Evolutionary conservation across 352 stramenopile genomes (phyloP).

Genomic region (Phytopythium mirpurense): DNA sequence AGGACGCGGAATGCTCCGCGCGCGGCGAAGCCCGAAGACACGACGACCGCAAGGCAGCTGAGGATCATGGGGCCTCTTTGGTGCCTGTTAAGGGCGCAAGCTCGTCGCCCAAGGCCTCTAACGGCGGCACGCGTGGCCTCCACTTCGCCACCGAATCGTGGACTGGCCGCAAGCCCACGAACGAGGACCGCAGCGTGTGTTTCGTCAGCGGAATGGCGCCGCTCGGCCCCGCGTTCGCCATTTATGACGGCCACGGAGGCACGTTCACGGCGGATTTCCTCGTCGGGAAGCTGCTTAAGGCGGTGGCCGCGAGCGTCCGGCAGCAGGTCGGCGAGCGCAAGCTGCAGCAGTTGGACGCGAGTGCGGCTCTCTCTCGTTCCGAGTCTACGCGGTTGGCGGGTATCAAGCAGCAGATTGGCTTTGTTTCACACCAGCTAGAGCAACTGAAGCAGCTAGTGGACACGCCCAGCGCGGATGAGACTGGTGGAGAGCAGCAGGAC

Average conservation of each 20-base stretch:
- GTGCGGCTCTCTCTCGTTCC: conserved; percentile 10
- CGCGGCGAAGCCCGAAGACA: not conserved
- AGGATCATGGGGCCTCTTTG: not conserved
- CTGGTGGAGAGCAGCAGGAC: conserved; percentile 1
- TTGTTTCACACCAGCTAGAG: conserved; percentile 24
- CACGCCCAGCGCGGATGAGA: not conserved
- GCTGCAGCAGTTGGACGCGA: conserved; percentile 12
- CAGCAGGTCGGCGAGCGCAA: conserved; percentile 22
- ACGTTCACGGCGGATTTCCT: conserved; percentile 46
- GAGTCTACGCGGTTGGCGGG: conserved; percentile 24
- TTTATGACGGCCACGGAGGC: conserved; percentile 62
- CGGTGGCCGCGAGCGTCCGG: conserved; percentile 17
- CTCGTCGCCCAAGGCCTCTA: not conserved
- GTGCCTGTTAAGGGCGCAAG: not conserved
- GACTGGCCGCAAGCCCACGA: conserved; percentile 44
- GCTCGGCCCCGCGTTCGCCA: conserved; percentile 36
- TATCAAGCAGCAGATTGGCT: conserved; percentile 20
- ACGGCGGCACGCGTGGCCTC: conserved; percentile 7
- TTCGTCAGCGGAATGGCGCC: conserved; percentile 23
- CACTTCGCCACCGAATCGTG: conserved; percentile 49
- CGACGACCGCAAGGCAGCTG: not conserved
- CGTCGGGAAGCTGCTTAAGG: conserved; percentile 34
- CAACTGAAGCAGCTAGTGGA: conserved; percentile 18
- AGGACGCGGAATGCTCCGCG: not conserved
- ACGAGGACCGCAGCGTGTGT: conserved; percentile 49